Base-by-base conservation (phyloP, 768 basidiomycete species). In the Amanita polypyramis region DNA sequence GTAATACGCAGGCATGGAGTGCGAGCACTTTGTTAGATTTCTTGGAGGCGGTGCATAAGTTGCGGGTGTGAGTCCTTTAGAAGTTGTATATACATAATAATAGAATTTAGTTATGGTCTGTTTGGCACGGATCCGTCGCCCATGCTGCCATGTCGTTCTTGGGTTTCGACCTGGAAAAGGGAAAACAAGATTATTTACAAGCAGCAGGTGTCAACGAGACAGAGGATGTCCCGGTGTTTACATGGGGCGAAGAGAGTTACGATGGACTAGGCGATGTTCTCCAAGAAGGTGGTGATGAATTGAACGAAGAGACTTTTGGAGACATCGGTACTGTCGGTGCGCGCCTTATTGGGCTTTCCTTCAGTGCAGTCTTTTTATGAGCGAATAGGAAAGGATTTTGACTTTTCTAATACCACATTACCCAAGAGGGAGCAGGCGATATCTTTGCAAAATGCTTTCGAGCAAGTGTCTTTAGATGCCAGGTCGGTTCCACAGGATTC, bases 281-380 rank as follows among this genome's bases (percentile, higher is more conserved):
- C 46, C 80, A 84, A 56, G 95, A 98, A 65, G 85, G 83, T 35
- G 82, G 81, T 49, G 93, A 97, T 71, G 93, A 94, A 55, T 62
- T 94, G 56, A 98, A 99, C 66, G 91, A 95, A 64, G 92, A 95
- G 70, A 99, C 96, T 2, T 99, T 99, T 67, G 96, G 94, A 25
- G 75, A 67, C 34, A 54, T 69, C 43, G 81, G 73, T 29, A 66
- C 60, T 54, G 77, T 95, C 50, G 90, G 93, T 93, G 61, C 73
- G 85, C 41, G 39, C 40, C 21, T 40, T 17, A 51, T 44, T 41
- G 5, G 10, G 19, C 11, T 30, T n/a, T 9, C 21, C n/a, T 30
- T 33, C 17, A 25, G 15, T 25, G 4, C 33, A 21, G 35, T 36
- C 36, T 45, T 47, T 53, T 51, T 34, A 45, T 44, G 19, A 27